Evolutionary conservation across 2,329 filamentous ascomycete species (phyloP).

Genomic region (Fusarium napiforme): DNA sequence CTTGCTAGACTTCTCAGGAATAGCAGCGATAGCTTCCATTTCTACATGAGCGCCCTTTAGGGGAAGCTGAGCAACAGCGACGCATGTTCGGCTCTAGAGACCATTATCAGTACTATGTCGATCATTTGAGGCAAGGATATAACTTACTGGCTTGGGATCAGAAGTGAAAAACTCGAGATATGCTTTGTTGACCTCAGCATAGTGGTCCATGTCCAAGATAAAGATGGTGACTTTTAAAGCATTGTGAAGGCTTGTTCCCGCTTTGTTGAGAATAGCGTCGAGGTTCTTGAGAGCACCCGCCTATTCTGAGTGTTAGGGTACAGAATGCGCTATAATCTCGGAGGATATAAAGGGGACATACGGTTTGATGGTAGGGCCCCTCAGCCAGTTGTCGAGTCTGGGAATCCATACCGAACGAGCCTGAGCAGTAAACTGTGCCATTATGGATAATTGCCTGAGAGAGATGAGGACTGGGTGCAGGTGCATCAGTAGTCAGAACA

Average conservation of each 20-base stretch:
- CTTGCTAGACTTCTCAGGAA: neutral
- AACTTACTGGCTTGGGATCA: neutral
- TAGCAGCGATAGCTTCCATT: neutral
- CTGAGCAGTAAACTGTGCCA: neutral
- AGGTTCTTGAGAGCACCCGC: neutral
- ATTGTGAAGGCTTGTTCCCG: slow-evolving; percentile 3
- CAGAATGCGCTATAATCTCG: fast-evolving
- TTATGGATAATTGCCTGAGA: neutral
- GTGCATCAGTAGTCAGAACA: neutral
- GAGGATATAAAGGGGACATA: neutral
- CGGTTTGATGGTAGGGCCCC: neutral
- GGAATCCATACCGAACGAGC: neutral
- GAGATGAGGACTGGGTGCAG: neutral
- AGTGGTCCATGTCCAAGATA: neutral
- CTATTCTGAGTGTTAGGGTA: neutral
- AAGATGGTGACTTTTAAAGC: slow-evolving; percentile 3
- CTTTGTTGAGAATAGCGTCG: neutral
- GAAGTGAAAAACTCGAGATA: neutral
- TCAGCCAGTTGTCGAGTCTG: neutral
- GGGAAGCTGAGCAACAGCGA: neutral
- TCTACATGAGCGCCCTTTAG: neutral
- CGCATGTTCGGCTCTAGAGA: neutral
- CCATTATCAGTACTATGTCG: neutral
- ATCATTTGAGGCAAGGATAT: fast-evolving
- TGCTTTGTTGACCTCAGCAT: neutral